phyloP scores from a whole-genome alignment of 2,329 filamentous ascomycete genomes.

The Bipolaris zeicola region DNA sequence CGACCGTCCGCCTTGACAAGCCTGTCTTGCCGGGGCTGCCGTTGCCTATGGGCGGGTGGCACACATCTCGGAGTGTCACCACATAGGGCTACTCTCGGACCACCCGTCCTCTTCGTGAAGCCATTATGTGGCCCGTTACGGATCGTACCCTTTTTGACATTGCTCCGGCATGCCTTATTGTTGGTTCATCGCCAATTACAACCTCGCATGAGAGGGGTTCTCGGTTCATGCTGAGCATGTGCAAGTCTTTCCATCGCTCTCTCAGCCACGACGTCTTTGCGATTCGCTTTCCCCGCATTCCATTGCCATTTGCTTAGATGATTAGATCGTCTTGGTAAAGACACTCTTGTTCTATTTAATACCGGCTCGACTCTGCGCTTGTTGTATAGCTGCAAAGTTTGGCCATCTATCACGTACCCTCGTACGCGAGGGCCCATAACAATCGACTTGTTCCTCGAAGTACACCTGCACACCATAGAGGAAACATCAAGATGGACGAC shows the following conservation, averaged over 20 bases:
- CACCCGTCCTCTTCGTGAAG: conserved; percentile 23
- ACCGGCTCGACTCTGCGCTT: neutral
- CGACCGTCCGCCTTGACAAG: conserved; percentile 11
- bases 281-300: conserved; percentile 38
- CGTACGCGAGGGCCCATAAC: neutral
- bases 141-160: conserved; percentile 31
- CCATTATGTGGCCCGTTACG: conserved; percentile 27
- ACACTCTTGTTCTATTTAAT: conserved; percentile 7
- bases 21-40: conserved; percentile 28
- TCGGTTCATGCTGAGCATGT: conserved; percentile 32
- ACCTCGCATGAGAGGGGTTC: conserved; percentile 24
- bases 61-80: conserved; percentile 42
- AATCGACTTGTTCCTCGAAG: neutral
- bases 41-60: conserved; percentile 27
- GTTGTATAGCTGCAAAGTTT: neutral
- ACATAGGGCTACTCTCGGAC: conserved; percentile 27
- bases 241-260: conserved; percentile 26
- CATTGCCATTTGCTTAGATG: conserved; percentile 17
- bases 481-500: conserved; percentile 29
- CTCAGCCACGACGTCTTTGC: conserved; percentile 17
- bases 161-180: conserved; percentile 21
- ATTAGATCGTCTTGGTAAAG: conserved; percentile 12
- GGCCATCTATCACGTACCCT: neutral
- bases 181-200: conserved; percentile 26
- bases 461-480: conserved; percentile 6